Evolutionary conservation across 2,329 filamentous ascomycete species (phyloP).

Genomic region (Sarocladium kiliense): DNA sequence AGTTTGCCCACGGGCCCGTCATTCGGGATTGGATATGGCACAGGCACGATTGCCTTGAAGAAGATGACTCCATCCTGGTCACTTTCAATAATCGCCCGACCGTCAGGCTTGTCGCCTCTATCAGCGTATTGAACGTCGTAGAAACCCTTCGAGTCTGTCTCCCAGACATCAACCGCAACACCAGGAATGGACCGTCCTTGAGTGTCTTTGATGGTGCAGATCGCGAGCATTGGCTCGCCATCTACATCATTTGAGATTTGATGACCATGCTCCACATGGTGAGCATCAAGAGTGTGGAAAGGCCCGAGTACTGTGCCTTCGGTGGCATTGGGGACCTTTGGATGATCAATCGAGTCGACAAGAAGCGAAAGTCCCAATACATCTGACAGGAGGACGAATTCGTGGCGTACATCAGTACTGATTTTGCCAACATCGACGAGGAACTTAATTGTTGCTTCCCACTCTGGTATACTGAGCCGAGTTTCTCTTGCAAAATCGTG

Average conservation of each 20-base stretch:
- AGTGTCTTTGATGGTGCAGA: slow-evolving; percentile 62
- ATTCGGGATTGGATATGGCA: slow-evolving; percentile 77
- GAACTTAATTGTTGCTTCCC: slow-evolving; percentile 67
- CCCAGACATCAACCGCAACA: slow-evolving; percentile 73
- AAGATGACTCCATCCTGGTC: slow-evolving; percentile 44
- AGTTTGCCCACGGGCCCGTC: slow-evolving; percentile 77
- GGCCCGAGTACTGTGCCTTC: slow-evolving; percentile 76
- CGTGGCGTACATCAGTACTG: slow-evolving; percentile 62
- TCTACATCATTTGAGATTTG: slow-evolving; percentile 58
- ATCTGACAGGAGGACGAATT: slow-evolving; percentile 74
- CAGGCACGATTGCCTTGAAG: slow-evolving; percentile 79
- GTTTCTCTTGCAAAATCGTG: slow-evolving; percentile 76
- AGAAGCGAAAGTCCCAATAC: slow-evolving; percentile 69
- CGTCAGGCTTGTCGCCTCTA: slow-evolving; percentile 33
- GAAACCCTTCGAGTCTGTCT: slow-evolving; percentile 67
- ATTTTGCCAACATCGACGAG: slow-evolving; percentile 64
- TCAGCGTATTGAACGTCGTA: slow-evolving; percentile 71
- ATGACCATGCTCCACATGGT: slow-evolving; percentile 43
- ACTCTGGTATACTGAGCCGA: slow-evolving; percentile 65
- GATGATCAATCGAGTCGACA: slow-evolving; percentile 72
- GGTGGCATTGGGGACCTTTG: slow-evolving; percentile 61
- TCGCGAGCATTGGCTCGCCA: slow-evolving; percentile 60
- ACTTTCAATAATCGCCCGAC: slow-evolving; percentile 23
- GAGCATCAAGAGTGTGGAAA: slow-evolving; percentile 73
- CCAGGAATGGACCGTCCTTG: slow-evolving; percentile 52